These are phyloP conservation scores for Neltuma alba DNA, from an alignment of 306 rosid genomes.

Conservation along the genomic window DNA sequence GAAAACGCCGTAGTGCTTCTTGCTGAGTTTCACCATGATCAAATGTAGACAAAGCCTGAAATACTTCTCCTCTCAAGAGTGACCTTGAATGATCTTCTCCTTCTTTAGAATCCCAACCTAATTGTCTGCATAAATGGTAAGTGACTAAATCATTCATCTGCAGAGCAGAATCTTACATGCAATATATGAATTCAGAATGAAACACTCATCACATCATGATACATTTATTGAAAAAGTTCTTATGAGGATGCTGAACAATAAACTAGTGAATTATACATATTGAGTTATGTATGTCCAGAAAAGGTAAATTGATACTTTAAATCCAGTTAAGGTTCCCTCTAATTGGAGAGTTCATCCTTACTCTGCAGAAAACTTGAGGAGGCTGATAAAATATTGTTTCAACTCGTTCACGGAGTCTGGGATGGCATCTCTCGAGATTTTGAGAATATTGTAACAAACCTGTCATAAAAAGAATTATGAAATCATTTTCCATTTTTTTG, in stretches of 20 bases:
- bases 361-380: conserved; percentile 59
- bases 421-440: conserved; percentile 52
- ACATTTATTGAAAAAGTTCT: neutral
- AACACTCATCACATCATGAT: conserved; percentile 2
- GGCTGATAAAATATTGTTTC: conserved; percentile 57
- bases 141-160: conserved; percentile 4
- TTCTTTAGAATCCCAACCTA: conserved; percentile 60
- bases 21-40: conserved; percentile 53
- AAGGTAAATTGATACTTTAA: neutral
- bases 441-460: conserved; percentile 48
- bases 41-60: conserved; percentile 52
- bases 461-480: conserved; percentile 33
- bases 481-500: too few relatives aligned
- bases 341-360: conserved; percentile 36
- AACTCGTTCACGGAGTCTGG: conserved; percentile 53
- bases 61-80: conserved; percentile 53
- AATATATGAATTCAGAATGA: neutral
- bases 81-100: conserved; percentile 58
- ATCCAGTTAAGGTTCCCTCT: neutral
- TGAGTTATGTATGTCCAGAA: neutral
- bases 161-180: neutral
- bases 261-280: neutral
- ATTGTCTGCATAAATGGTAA: conserved; percentile 42
- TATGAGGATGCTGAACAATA: neutral
- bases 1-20: conserved; percentile 59